Evolutionary conservation across 2,329 filamentous ascomycete genomes (phyloP), one percentile per base, ranked within the genome.

Genomic region (Parasarocladium wereldwijsianum): DNA sequence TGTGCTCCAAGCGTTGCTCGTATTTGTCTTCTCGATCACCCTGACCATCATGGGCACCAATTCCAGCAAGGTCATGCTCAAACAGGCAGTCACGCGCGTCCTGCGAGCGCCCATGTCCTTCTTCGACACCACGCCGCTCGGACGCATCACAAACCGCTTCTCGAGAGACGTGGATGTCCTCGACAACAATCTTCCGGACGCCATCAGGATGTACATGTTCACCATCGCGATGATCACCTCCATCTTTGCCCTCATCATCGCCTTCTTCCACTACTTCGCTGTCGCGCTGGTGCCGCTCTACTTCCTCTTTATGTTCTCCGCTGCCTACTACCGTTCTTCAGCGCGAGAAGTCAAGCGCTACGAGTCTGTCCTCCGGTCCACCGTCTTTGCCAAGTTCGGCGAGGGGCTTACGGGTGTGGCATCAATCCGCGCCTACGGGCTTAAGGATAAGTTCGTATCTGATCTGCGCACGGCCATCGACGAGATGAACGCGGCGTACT

Each of bases 81-180:
- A 78, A 17, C 64, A 72, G 20, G 87, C 90, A 6, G 81, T 96
- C 43, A 72, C 65, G 7, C 68, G 81, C 11, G 83, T 90, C 1
- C 56, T 77, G n/a, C 62, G 72, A 16, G 72, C 72, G 3, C 72
- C 72, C n/a, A 76, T 77, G 84, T 79, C 81, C 4, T 96, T 96
- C 58, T 96, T 96, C 56, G 90, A 98, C 44, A 96, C 90, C 0
- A 96, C 90, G 1, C 90, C 90, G 0, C 66, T 96, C 1, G 90
- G 90, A 13, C 78, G 87, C 21, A 94, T 96, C 50, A 93, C 85
- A 14, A 96, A 96, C 51, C 81, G 90, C 11, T 96, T 96, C 55
- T 92, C 84, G 18, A 79, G 87, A 41, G 90, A 98, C 45, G 81
- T 96, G 23, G 84, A 94, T 45, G 83, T 90, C 33, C 92, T 96